phyloP scores from a whole-genome alignment of 768 basidiomycete genomes.

The Pulveroboletus sp. region DNA sequence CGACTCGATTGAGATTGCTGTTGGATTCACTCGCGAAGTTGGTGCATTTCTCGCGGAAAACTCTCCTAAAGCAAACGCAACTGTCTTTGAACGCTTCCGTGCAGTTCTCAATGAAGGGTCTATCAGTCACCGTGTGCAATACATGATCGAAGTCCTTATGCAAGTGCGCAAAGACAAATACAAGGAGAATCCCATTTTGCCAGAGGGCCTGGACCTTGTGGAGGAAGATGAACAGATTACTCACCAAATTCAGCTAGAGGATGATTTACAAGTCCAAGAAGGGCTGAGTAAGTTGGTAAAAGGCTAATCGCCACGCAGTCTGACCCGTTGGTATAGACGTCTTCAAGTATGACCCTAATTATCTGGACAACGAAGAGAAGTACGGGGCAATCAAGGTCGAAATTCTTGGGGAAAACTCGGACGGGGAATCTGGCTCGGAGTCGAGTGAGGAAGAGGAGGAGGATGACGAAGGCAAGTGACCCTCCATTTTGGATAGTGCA shows the following conservation, averaged over 20 bases:
- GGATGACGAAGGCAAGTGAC: conserved; percentile 42
- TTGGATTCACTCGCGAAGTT: conserved; percentile 95
- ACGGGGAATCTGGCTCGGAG: conserved; percentile 61
- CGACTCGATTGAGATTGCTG: conserved; percentile 97
- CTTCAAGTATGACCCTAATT: conserved; percentile 91
- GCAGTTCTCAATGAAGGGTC: conserved; percentile 92
- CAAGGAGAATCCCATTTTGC: conserved; percentile 94
- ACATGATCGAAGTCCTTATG: conserved; percentile 99
- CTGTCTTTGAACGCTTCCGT: conserved; percentile 93
- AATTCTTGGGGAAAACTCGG: conserved; percentile 87
- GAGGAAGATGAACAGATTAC: conserved; percentile 99
- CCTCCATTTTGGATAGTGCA: conserved; percentile 21
- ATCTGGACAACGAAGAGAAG: conserved; percentile 87
- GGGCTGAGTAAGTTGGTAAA: conserved; percentile 71
- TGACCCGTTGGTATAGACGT: conserved; percentile 54
- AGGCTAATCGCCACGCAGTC: background rate
- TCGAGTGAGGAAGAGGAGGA: conserved; percentile 67
- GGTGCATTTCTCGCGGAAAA: conserved; percentile 93
- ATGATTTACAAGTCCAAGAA: conserved; percentile 91
- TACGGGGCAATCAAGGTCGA: conserved; percentile 89
- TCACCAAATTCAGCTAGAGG: conserved; percentile 87
- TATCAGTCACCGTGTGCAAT: conserved; percentile 95
- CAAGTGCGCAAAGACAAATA: conserved; percentile 98
- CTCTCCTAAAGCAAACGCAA: conserved; percentile 91
- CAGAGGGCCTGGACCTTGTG: conserved; percentile 93